A percentile compares a stretch with the other conserved stretches of the same genome.
These are phyloP conservation scores for Globisporangium okanoganense DNA, from an alignment of 352 stramenopile species.

Conservation along the genomic window DNA sequence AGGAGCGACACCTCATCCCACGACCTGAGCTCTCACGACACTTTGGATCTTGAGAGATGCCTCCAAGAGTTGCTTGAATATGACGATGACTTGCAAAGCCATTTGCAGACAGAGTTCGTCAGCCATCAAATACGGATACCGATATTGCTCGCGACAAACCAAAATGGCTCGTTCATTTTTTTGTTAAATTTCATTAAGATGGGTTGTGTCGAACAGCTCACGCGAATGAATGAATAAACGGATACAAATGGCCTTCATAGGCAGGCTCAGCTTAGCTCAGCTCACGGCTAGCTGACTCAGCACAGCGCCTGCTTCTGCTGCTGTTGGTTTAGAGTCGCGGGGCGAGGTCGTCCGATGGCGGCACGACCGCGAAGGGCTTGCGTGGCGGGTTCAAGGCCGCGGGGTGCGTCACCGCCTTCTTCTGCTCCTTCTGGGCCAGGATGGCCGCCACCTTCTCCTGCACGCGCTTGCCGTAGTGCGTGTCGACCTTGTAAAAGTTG, in stretches of 20 bases:
- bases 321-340: conserved; percentile 40
- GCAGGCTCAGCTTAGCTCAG: neutral
- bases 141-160: too few species aligned
- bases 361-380: conserved; percentile 46
- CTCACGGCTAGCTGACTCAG: neutral
- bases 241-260: too few species aligned
- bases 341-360: conserved; percentile 41
- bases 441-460: conserved; percentile 64
- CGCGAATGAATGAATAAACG: too few species aligned
- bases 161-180: too few species aligned
- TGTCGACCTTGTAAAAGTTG: conserved; percentile 87
- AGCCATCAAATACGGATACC: too few species aligned
- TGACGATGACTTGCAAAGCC: too few species aligned
- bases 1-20: too few species aligned
- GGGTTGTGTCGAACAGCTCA: neutral
- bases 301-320: neutral
- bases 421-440: conserved; percentile 16
- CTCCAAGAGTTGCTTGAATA: too few species aligned
- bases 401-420: conserved; percentile 18
- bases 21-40: too few species aligned
- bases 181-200: too few species aligned
- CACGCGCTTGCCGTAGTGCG: conserved; percentile 81
- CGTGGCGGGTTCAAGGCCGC: conserved; percentile 58
- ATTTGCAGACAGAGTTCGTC: too few species aligned
- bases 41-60: too few species aligned